Percentiles rank a stretch among this genome's conserved stretches.
phyloP scores from a whole-genome alignment of 345 rosid genomes.

The Punica granatum region DNA sequence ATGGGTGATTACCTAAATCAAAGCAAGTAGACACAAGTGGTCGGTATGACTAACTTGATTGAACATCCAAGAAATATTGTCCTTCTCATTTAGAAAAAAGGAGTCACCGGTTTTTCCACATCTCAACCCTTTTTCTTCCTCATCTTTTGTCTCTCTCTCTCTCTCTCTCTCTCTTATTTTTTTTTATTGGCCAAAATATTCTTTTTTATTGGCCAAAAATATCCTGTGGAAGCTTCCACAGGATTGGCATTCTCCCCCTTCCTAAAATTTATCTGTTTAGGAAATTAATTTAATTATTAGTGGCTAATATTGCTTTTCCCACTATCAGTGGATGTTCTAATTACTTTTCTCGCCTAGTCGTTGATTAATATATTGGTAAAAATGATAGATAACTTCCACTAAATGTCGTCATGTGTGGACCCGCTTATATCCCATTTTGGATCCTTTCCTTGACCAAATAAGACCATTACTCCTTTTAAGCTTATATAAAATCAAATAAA shows the following conservation, averaged over 20 bases:
- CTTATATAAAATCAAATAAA: background rate
- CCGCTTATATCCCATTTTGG: background rate
- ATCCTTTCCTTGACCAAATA: constrained; percentile 3
- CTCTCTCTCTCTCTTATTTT: background rate
- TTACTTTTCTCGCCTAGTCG: background rate
- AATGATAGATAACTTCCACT: background rate
- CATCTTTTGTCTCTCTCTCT: background rate
- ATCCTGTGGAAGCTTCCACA: background rate
- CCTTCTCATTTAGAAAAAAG: background rate
- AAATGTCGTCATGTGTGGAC: background rate
- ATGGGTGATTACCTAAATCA: background rate
- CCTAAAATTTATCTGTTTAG: background rate
- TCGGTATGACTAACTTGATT: background rate
- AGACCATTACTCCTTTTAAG: background rate
- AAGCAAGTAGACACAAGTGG: constrained; percentile 8
- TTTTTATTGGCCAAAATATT: too few relatives aligned
- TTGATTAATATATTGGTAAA: background rate
- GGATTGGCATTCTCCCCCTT: background rate
- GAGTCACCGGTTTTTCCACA: background rate
- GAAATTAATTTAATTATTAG: background rate
- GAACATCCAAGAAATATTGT: background rate
- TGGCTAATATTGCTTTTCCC: background rate
- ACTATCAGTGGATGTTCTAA: background rate
- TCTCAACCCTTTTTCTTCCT: background rate
- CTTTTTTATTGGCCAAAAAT: too few relatives aligned